Evolutionary conservation across 495 filamentous ascomycete species (phyloP).

Genomic region (Pseudevernia furfuracea): DNA sequence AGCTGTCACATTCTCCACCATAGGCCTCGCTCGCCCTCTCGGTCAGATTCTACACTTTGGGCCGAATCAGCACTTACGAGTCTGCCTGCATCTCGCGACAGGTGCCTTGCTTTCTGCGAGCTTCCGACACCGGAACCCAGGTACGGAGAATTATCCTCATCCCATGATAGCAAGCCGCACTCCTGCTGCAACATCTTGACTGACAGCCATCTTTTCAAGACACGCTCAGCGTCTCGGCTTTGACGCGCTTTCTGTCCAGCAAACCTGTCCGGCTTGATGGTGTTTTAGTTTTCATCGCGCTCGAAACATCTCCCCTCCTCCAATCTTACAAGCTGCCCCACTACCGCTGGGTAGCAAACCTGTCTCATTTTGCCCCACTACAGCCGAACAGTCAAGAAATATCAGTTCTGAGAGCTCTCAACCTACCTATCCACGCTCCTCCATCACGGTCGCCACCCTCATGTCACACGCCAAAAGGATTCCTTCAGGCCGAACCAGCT

Average conservation of each 20-base stretch:
- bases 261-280: neutral
- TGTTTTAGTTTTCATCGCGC: neutral
- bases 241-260: neutral
- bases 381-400: neutral
- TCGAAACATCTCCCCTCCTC: neutral
- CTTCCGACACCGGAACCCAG: neutral
- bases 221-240: neutral
- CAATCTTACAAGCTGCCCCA: neutral
- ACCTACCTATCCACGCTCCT: neutral
- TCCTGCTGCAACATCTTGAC: neutral
- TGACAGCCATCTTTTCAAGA: neutral
- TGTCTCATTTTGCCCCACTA: neutral
- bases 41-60: neutral
- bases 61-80: neutral
- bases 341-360: neutral
- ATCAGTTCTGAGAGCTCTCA: neutral
- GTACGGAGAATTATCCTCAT: neutral
- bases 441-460: neutral
- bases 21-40: neutral
- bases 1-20: neutral
- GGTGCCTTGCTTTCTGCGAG: neutral
- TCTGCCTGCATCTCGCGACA: neutral
- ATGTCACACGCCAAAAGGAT: neutral
- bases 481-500: neutral
- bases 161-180: neutral